Evolutionary conservation across 257 asterid species (phyloP).

Genomic region (Linaria vulgaris): DNA sequence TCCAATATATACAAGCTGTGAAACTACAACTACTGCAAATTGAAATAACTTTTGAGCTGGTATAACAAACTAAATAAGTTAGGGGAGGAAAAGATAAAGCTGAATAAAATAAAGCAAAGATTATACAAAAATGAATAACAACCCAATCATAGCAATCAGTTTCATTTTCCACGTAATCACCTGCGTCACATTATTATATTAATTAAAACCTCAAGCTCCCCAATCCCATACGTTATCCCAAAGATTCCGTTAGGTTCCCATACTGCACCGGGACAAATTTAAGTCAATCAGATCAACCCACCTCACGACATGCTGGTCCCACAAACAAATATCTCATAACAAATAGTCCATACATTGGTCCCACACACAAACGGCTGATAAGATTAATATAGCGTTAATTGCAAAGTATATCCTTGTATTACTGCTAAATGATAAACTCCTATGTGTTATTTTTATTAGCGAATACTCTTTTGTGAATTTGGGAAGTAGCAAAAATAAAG

Average conservation of each 20-base stretch:
- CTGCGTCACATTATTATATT: not conserved
- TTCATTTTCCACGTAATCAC: conserved; percentile 1
- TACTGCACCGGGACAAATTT: not conserved
- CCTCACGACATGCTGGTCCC: conserved; percentile 6
- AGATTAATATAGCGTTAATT: not conserved
- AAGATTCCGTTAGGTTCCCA: not conserved
- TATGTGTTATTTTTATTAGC: too few species aligned
- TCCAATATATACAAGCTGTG: too few species aligned
- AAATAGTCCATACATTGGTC: not conserved
- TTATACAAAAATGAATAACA: not conserved
- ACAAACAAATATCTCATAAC: not conserved
- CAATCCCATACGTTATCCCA: conserved; percentile 5
- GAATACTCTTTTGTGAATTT: too few species aligned
- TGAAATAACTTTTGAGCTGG: not conserved
- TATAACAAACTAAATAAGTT: not conserved
- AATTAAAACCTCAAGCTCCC: too few species aligned
- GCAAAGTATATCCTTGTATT: too few species aligned
- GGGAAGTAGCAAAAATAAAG: too few species aligned
- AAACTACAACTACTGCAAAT: not conserved
- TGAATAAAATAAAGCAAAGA: too few species aligned
- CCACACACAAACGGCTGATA: conserved; percentile 4
- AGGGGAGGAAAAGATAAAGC: not conserved
- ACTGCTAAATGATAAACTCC: too few species aligned
- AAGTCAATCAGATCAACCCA: conserved; percentile 19
- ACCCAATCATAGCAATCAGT: not conserved